Conservation (phyloP, 164 flowering plant genomes). For the Magnolia changhungtana region DNA sequence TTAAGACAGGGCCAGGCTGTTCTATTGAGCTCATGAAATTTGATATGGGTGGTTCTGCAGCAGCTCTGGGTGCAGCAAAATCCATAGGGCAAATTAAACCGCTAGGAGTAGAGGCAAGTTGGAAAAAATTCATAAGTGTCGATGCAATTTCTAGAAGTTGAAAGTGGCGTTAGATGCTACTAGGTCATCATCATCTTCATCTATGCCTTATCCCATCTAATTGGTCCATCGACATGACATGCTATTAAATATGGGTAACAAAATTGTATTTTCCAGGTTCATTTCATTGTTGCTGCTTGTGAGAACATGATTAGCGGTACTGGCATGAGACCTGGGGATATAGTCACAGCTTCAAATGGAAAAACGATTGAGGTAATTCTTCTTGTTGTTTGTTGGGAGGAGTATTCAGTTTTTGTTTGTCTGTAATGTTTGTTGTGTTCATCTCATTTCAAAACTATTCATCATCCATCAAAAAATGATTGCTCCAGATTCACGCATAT, state of each 20-base stretch:
- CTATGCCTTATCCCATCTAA: no score
- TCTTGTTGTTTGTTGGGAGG: not conserved
- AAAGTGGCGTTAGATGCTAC: no score
- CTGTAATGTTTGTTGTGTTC: not conserved
- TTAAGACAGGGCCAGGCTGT: constrained; percentile 95
- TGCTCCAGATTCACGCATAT: no score
- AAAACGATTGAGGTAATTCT: constrained; percentile 81
- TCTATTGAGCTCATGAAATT: constrained; percentile 86
- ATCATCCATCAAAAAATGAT: not conserved
- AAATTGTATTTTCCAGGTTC: constrained; percentile 38
- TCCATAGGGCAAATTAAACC: constrained; percentile 95
- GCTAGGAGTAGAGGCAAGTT: constrained; percentile 81
- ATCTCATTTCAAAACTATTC: not conserved
- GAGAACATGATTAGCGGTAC: constrained; percentile 98
- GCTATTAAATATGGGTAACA: not conserved
- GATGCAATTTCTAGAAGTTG: not conserved
- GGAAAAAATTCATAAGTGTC: not conserved
- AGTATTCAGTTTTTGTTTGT: not conserved
- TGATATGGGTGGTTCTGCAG: constrained; percentile 99
- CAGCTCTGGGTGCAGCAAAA: constrained; percentile 94
- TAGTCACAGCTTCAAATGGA: constrained; percentile 88
- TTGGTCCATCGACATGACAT: no score
- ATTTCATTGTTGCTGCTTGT: constrained; percentile 89
- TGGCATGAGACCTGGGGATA: constrained; percentile 94
- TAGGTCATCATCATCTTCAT: no score